Conservation (phyloP, 164 flowering plant species). For the Magnolia kwangsiensis region DNA sequence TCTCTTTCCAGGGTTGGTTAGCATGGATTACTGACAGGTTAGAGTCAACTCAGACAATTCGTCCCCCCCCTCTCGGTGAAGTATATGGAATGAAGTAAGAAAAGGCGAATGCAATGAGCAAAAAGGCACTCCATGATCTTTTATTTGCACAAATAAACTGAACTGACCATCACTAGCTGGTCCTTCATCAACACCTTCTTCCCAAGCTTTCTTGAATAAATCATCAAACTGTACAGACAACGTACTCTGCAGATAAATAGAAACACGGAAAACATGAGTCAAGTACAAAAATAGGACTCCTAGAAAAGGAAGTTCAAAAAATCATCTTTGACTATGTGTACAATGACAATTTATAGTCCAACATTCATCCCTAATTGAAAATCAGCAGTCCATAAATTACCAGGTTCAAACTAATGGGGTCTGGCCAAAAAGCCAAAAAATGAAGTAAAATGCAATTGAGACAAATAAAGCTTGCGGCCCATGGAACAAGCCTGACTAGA, state of each 20-base stretch:
- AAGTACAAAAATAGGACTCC: background rate
- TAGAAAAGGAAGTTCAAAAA: no score
- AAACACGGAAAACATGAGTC: constrained; percentile 8
- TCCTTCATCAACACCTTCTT: constrained; percentile 52
- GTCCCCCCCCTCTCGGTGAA: no score
- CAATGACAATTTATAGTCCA: background rate
- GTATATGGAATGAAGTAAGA: background rate
- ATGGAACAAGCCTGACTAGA: background rate
- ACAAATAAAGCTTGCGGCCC: background rate
- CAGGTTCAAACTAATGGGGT: background rate
- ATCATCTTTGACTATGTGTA: background rate
- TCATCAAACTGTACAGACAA: constrained; percentile 90
- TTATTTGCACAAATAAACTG: background rate
- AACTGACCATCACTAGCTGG: constrained; percentile 47
- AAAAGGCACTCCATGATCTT: background rate
- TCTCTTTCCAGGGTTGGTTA: background rate
- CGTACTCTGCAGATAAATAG: constrained; percentile 46
- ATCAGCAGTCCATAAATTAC: background rate
- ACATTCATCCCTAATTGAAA: background rate
- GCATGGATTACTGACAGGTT: background rate
- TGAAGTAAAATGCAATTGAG: no score
- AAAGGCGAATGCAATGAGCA: background rate
- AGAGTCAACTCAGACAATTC: background rate
- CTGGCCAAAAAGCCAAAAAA: background rate
- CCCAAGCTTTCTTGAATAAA: constrained; percentile 92